Evolutionary conservation across 1,139 yeast genomes (phyloP).

Genomic region (Lodderomyces pseudojiufengensis): DNA sequence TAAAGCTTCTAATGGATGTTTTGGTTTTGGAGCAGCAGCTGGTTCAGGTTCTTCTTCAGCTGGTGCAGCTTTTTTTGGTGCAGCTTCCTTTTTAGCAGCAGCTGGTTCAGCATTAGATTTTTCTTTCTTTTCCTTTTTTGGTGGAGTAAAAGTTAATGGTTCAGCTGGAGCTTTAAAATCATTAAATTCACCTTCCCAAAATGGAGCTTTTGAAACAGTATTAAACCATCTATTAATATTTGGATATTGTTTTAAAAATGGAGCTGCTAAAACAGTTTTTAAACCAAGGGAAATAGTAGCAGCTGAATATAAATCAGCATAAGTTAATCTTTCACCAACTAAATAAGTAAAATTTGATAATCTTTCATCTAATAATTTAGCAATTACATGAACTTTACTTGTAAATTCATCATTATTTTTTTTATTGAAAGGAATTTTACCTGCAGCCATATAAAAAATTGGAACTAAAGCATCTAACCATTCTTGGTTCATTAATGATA

Average conservation of each 20-base stretch:
- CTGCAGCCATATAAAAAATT: slow-evolving; percentile 31
- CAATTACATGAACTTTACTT: slow-evolving; percentile 36
- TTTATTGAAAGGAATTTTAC: slow-evolving; percentile 66
- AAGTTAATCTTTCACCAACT: slow-evolving; percentile 84
- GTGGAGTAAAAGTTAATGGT: slow-evolving; percentile 66
- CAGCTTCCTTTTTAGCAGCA: slow-evolving; percentile 30
- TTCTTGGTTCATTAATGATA: slow-evolving; percentile 78
- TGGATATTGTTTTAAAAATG: slow-evolving; percentile 69
- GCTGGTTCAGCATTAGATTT: slow-evolving; percentile 21
- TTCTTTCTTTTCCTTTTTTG: slow-evolving; percentile 72
- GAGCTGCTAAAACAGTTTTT: slow-evolving; percentile 61
- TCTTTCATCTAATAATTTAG: slow-evolving; percentile 56
- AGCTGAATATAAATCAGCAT: slow-evolving; percentile 78
- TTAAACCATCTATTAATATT: slow-evolving; percentile 81
- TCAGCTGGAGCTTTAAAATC: slow-evolving; percentile 47
- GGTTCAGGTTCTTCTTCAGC: slow-evolving; percentile 33
- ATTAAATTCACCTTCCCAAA: slow-evolving; percentile 50
- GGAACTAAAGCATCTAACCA: slow-evolving; percentile 41
- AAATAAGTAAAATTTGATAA: slow-evolving; percentile 76
- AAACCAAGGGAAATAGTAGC: slow-evolving; percentile 60
- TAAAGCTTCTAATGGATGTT: slow-evolving; percentile 87
- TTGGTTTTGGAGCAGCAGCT: slow-evolving; percentile 58
- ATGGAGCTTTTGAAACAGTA: slow-evolving; percentile 59
- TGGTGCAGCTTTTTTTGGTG: slow-evolving; percentile 43
- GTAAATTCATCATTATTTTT: slow-evolving; percentile 59